Evolutionary conservation across 116 monocot genomes (phyloP), one percentile per base, ranked within the genome.

Genomic region (Trichopus zeylanicus): DNA sequence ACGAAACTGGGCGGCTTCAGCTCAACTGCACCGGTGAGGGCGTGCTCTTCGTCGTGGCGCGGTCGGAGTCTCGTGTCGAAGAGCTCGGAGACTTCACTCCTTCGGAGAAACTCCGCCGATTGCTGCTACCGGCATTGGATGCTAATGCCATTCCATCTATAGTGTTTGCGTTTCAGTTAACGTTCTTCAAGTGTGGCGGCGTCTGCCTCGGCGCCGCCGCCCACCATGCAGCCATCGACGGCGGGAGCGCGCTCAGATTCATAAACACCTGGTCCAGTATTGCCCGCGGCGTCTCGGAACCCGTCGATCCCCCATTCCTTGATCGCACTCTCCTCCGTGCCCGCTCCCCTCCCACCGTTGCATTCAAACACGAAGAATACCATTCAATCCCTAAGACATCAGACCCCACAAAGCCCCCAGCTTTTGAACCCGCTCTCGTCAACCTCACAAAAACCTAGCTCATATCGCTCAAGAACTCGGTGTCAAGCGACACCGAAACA

Each of bases 21-120:
- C 65, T 79, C 61, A 9, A 70, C 6, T 79, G 79, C 79, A 79
- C 59, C 12, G 79, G 66, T 20, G 79, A 79, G 39, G 79, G 79
- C 0, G 74, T 38, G 0, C 24, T 46, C 22, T 74, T 79, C 29
- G 27, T 57, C 16, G 69, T 61, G 19, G 74, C 66, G 10, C 59
- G 67, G 0, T 73, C 56, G 7, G 73, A 71, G 18, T 30, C 47
- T 3, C 35, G n/a, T 2, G 16, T 57, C 1, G 70, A 65, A 13
- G 66, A 76, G 18, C 59, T 76, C 8, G 57, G 66, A 0, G 65
- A 51, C 21, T 67, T 67, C 38, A 21, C 48, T 11, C 71, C 71
- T 18, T 63, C 71, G 5, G n/a, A 55, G 4, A 55, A 71, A 64
- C 47, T 71, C 28, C 55, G 71, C 51, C 23, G 46, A 48, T 1